Evolutionary conservation across 169 alveolate species (phyloP).

Genomic region (Plasmodium malariae): DNA sequence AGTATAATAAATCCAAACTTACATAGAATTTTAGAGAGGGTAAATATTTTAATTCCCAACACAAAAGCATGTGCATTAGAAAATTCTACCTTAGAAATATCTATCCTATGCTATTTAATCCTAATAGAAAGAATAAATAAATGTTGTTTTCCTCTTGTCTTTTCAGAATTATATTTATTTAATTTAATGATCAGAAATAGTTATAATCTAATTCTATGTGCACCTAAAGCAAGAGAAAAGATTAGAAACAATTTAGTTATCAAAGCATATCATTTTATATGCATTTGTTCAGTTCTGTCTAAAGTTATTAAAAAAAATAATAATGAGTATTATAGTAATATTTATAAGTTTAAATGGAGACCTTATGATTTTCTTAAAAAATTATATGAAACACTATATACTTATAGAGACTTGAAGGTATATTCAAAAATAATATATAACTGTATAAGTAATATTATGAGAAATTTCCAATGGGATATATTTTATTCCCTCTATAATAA

Average conservation of each 20-base stretch:
- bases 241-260: constrained; percentile 19
- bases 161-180: constrained; percentile 64
- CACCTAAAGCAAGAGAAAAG: constrained; percentile 34
- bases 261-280: constrained; percentile 68
- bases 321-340: constrained; percentile 34
- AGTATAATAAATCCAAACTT: constrained; percentile 58
- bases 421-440: constrained; percentile 43
- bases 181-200: constrained; percentile 77
- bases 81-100: constrained; percentile 74
- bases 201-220: constrained; percentile 63
- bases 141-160: constrained; percentile 39
- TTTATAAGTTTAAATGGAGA: constrained; percentile 74
- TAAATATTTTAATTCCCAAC: constrained; percentile 74
- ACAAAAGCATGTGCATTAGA: constrained; percentile 72
- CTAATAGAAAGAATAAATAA: constrained; percentile 58
- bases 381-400: constrained; percentile 30
- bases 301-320: constrained; percentile 31
- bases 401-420: constrained; percentile 6
- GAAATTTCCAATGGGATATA: constrained; percentile 68
- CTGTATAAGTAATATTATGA: constrained; percentile 69
- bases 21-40: constrained; percentile 46
- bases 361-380: constrained; percentile 64
- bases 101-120: constrained; percentile 58
- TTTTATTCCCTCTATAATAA: constrained; percentile 40
- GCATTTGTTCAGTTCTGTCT: constrained; percentile 31